These are phyloP conservation scores for Pachysolen tannophilus DNA, from an alignment of 805 yeast species.

Conservation along the genomic window DNA sequence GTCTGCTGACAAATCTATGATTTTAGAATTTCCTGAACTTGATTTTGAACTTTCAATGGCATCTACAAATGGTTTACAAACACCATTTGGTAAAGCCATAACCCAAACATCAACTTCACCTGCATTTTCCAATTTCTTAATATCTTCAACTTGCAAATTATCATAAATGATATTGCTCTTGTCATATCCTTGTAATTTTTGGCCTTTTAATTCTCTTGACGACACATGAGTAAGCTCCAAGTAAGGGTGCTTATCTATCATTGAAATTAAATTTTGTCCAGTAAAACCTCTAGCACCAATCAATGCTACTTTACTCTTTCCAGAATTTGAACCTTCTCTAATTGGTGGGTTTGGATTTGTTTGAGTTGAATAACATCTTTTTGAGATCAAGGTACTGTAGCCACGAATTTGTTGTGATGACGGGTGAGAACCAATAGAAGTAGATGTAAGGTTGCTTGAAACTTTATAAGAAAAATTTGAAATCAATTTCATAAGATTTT, in stretches of 20 bases:
- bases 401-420: slow-evolving; percentile 43
- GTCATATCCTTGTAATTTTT: slow-evolving; percentile 78
- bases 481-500: slow-evolving; percentile 56
- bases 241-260: slow-evolving; percentile 82
- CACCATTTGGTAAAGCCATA: slow-evolving; percentile 98
- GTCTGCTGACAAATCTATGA: slow-evolving; percentile 92
- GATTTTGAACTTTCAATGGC: slow-evolving; percentile 58
- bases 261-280: slow-evolving; percentile 84
- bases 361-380: slow-evolving; percentile 25
- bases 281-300: slow-evolving; percentile 99
- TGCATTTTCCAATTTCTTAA: slow-evolving; percentile 64
- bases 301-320: slow-evolving; percentile 71
- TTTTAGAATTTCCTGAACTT: slow-evolving; percentile 57
- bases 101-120: slow-evolving; percentile 93
- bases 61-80: slow-evolving; percentile 80
- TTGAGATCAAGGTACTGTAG: slow-evolving; percentile 30
- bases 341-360: slow-evolving; percentile 69
- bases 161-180: slow-evolving; percentile 75
- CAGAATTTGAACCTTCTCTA: slow-evolving; percentile 51
- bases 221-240: slow-evolving; percentile 90
- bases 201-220: slow-evolving; percentile 89
- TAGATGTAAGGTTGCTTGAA: slow-evolving; percentile 28
- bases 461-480: slow-evolving; percentile 37
- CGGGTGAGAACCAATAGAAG: slow-evolving; percentile 37
- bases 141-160: slow-evolving; percentile 82